Evolutionary conservation across 2,329 filamentous ascomycete genomes (phyloP).

Genomic region (Fusarium sp.): DNA sequence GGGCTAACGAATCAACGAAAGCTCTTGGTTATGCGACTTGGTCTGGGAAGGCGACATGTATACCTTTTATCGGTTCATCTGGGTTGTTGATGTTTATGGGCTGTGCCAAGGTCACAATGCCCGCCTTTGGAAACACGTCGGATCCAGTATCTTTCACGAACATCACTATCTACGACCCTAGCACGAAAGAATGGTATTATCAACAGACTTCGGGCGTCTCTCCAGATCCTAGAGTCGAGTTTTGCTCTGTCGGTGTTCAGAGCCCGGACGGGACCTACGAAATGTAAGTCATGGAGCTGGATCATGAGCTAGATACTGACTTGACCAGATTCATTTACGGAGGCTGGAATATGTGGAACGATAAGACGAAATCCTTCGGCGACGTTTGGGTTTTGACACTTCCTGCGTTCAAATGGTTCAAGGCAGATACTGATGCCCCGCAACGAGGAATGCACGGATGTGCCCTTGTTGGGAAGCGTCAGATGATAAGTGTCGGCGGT

Average conservation of each 20-base stretch:
- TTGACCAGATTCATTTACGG: constrained; percentile 1
- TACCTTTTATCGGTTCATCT: not conserved
- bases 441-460: not conserved
- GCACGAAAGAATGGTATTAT: not conserved
- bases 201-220: not conserved
- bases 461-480: not conserved
- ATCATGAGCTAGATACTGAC: not conserved
- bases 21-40: constrained; percentile 2
- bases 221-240: not conserved
- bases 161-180: not conserved
- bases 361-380: not conserved
- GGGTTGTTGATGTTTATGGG: constrained; percentile 3
- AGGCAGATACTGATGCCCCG: not conserved
- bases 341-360: not conserved
- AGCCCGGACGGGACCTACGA: not conserved
- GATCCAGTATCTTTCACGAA: not conserved
- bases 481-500: not conserved
- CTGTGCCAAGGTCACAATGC: not conserved
- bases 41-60: not conserved
- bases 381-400: not conserved
- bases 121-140: not conserved
- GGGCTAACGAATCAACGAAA: not conserved
- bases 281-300: not conserved
- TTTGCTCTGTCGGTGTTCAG: not conserved
- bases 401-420: constrained; percentile 11